These are phyloP conservation scores for Lithohypha guttulata DNA, from an alignment of 2,329 filamentous ascomycete genomes.

Conservation along the genomic window DNA sequence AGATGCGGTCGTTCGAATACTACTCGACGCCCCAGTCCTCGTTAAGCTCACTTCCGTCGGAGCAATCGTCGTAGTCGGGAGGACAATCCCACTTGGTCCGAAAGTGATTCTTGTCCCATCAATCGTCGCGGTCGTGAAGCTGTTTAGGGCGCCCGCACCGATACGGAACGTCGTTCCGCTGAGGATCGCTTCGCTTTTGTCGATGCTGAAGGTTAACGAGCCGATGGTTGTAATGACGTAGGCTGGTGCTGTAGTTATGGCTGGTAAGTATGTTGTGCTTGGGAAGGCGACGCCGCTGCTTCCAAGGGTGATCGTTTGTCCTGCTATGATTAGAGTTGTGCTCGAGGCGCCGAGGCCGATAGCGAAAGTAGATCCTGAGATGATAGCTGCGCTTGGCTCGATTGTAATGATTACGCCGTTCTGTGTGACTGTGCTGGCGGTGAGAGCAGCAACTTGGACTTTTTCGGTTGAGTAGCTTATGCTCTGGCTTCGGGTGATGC, in stretches of 20 bases:
- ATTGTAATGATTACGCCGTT: constrained; percentile 19
- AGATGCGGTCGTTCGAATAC: not conserved
- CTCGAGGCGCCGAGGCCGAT: constrained; percentile 19
- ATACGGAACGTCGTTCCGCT: constrained; percentile 42
- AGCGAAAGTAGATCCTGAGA: constrained; percentile 22
- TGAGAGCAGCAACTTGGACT: constrained; percentile 2
- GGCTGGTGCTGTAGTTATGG: constrained; percentile 3
- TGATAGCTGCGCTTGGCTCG: constrained; percentile 20
- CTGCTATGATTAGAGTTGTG: constrained; percentile 19
- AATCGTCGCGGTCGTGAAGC: constrained; percentile 35
- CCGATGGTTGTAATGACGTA: constrained; percentile 16
- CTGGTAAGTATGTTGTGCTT: constrained; percentile 15
- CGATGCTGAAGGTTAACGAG: constrained; percentile 21
- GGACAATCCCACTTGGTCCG: constrained; percentile 39
- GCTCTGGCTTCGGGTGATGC: constrained; percentile 4
- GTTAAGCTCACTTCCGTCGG: constrained; percentile 11
- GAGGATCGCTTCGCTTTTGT: constrained; percentile 32
- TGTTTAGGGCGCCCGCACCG: constrained; percentile 32
- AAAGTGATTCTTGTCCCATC: constrained; percentile 41
- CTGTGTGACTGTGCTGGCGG: constrained; percentile 2
- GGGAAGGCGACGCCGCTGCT: constrained; percentile 21
- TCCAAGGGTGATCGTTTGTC: constrained; percentile 21
- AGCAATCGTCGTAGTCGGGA: constrained; percentile 31
- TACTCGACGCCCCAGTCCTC: not conserved
- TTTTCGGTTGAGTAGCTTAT: constrained; percentile 1